phyloP scores from a whole-genome alignment of 345 rosid genomes.

The Erucastrum elatum region DNA sequence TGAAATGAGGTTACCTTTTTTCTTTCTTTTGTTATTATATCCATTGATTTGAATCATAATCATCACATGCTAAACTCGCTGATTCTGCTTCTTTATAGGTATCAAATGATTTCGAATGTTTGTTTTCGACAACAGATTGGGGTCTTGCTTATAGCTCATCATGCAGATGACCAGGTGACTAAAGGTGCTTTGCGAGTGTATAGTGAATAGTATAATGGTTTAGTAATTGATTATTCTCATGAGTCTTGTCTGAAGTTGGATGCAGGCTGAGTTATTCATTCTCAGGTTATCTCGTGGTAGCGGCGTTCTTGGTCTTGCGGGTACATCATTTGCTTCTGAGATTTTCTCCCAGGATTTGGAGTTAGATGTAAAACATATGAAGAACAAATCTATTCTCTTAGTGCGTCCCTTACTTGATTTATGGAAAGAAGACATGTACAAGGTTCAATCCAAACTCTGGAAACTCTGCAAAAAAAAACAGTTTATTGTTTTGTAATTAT shows the following conservation, averaged over 20 bases:
- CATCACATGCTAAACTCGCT: neutral
- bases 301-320: slow-evolving; percentile 95
- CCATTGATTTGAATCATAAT: slow-evolving; percentile 2
- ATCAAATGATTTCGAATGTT: slow-evolving; percentile 61
- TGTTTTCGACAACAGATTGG: slow-evolving; percentile 55
- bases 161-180: slow-evolving; percentile 84
- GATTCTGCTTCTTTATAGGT: slow-evolving; percentile 43
- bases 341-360: slow-evolving; percentile 46
- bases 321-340: slow-evolving; percentile 79
- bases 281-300: slow-evolving; percentile 88
- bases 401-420: slow-evolving; percentile 79
- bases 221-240: neutral
- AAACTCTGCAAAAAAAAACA: neutral
- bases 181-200: slow-evolving; percentile 4
- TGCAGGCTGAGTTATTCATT: slow-evolving; percentile 90
- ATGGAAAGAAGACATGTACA: slow-evolving; percentile 78
- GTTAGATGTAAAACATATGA: slow-evolving; percentile 37
- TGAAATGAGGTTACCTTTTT: slow-evolving; percentile 59
- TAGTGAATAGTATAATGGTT: neutral
- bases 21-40: neutral
- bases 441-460: slow-evolving; percentile 44
- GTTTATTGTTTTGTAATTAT: slow-evolving; percentile 14
- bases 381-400: slow-evolving; percentile 54
- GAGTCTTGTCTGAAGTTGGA: slow-evolving; percentile 31
- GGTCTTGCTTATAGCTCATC: slow-evolving; percentile 93